Evolutionary conservation across 129 eudicot species (phyloP), one percentile per base, ranked within the genome.

Genomic region (Gnaphalium uliginosum): DNA sequence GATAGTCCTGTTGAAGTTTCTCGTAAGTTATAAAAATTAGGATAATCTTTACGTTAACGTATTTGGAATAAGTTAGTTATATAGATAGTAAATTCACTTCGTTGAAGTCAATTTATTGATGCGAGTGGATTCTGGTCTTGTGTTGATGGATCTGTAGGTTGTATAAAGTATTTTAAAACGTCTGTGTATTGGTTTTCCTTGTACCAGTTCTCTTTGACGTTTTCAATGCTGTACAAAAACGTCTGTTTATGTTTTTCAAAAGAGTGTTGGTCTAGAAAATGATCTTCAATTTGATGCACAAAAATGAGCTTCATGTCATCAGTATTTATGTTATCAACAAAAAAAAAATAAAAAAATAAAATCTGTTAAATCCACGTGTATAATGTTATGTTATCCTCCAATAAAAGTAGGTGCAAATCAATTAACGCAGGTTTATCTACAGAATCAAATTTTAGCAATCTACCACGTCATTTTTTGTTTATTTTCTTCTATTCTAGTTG

Each of bases 311-410:
- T 27, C n/a, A n/a, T n/a, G n/a, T n/a, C n/a, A n/a, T n/a, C n/a
- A n/a, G n/a, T n/a, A n/a, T n/a, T n/a, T n/a, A n/a, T n/a, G n/a
- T n/a, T n/a, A n/a, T n/a, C n/a, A n/a, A n/a, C n/a, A n/a, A n/a
- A n/a, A n/a, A n/a, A n/a, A n/a, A n/a, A n/a, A n/a, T n/a, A n/a
- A n/a, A n/a, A n/a, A n/a, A n/a, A n/a, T n/a, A n/a, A n/a, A n/a
- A n/a, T n/a, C n/a, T n/a, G n/a, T n/a, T n/a, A n/a, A n/a, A n/a
- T n/a, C n/a, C n/a, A n/a, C n/a, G n/a, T n/a, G n/a, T n/a, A n/a
- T n/a, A n/a, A n/a, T n/a, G n/a, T n/a, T n/a, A n/a, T 13, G 21
- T 72, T 56, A 57, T 75, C 79, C 65, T 48, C 65, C 53, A 14
- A 64, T 19, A 19, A 75, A 27, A 63, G 22, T 75, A 53, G 41